These are phyloP conservation scores for Trypanosoma boissoni DNA, from an alignment of 208 protist species.

Conservation along the genomic window DNA sequence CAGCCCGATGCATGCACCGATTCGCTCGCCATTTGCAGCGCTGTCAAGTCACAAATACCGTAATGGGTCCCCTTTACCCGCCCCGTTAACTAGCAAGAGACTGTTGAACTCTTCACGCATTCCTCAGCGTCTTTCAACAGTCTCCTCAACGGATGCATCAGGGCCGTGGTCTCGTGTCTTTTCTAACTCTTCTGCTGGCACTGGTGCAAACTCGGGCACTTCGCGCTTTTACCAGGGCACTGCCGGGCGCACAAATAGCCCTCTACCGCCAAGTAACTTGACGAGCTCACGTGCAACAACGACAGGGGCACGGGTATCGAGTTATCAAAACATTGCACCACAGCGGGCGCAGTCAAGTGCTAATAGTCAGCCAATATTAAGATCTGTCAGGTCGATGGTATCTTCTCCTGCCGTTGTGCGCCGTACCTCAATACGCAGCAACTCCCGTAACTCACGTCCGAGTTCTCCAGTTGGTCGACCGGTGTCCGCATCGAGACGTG, in stretches of 20 bases:
- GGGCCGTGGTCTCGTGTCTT: no score
- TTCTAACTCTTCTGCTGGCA: no score
- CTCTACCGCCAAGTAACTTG: neutral
- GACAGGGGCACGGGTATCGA: slow-evolving; percentile 21
- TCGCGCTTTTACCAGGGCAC: slow-evolving; percentile 12
- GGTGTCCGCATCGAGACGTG: slow-evolving; percentile 5
- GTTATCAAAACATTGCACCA: slow-evolving; percentile 59
- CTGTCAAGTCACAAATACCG: slow-evolving; percentile 79
- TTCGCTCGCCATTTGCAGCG: slow-evolving; percentile 55
- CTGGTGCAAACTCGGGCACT: slow-evolving; percentile 2
- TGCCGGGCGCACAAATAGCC: slow-evolving; percentile 13
- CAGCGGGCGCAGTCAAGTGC: slow-evolving; percentile 27
- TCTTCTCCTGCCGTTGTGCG: slow-evolving; percentile 13
- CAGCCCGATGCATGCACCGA: slow-evolving; percentile 21
- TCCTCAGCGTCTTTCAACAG: slow-evolving; percentile 5
- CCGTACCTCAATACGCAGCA: slow-evolving; percentile 21
- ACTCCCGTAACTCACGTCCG: slow-evolving; percentile 12
- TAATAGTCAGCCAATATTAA: slow-evolving; percentile 16
- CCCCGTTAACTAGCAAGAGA: no score
- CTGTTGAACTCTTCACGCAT: no score
- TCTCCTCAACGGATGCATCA: neutral
- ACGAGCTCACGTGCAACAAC: slow-evolving; percentile 4
- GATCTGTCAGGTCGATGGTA: neutral
- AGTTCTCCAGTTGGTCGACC: slow-evolving; percentile 14
- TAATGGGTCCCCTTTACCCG: slow-evolving; percentile 78